Evolutionary conservation across 1,284 basidiomycete species (phyloP), one percentile per base, ranked within the genome.

Genomic region (Sporisorium iseilematis-ciliati): DNA sequence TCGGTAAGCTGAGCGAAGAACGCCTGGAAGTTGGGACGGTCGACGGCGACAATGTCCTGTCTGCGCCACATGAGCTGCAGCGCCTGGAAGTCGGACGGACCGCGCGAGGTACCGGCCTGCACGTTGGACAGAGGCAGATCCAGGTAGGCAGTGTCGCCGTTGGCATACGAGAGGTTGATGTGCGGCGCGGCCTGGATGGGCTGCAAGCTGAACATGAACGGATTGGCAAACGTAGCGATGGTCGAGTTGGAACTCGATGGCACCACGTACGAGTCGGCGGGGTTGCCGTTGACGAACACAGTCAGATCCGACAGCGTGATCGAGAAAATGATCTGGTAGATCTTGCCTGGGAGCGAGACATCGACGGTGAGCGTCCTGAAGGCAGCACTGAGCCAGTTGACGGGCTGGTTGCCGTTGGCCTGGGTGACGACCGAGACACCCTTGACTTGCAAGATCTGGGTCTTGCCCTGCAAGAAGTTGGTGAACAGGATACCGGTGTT

Each of bases 171-270:
- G 46, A 92, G 83, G 21, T 87, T 87, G 70, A 92, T 89, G 29
- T 88, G 87, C 76, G 92, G 87, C 4, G 87, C 87, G 1, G 89
- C 86, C 78, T 89, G 87, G 23, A 91, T 84, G 41, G 91, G 90
- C 80, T 91, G 90, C 58, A 93, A 83, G 21, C 89, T 89, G 86
- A 93, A 93, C 11, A 89, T 90, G 85, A 93, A 92, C 1, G 92
- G 92, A 85, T 92, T 93, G 84, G 89, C 89, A 82, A 91, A 92
- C 66, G 88, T 86, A 16, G 91, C 92, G 4, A 91, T 73, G 0
- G 91, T 91, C 61, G 87, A 86, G 61, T 89, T 87, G 35, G 66
- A 73, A 14, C 69, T 72, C 40, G 65, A 67, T 1, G 71, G 77
- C 14, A 79, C 56, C 8, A 54, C 57, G 72, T 81, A 84, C 40